Percentiles rank a stretch among this genome's conserved stretches.
phyloP scores from a whole-genome alignment of 106 monocot species.

The Platanthera guangdongensis region DNA sequence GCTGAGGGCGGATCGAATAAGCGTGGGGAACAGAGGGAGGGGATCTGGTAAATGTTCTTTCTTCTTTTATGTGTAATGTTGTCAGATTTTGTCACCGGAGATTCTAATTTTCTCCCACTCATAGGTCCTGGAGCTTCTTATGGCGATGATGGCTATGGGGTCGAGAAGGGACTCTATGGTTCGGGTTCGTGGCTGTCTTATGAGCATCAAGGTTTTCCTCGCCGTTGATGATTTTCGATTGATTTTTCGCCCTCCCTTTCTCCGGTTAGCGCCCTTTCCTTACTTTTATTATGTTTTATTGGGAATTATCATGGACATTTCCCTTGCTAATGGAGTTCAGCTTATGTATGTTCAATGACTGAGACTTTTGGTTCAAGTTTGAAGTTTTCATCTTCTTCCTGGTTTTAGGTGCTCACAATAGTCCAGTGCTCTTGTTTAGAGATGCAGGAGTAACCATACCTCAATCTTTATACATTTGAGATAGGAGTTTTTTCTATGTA shows the following conservation, averaged over 20 bases:
- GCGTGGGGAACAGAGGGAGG: slow-evolving; percentile 21
- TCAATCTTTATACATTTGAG: too few species aligned
- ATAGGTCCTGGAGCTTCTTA: background rate
- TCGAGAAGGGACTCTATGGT: slow-evolving; percentile 22
- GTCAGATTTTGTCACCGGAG: background rate
- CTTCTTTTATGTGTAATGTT: background rate
- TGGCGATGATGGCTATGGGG: slow-evolving; percentile 26
- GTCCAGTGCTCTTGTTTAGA: too few species aligned
- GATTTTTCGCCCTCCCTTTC: background rate
- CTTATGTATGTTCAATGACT: background rate
- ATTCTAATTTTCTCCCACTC: background rate
- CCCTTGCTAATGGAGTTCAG: background rate
- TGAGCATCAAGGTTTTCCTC: slow-evolving; percentile 27
- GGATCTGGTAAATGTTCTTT: slow-evolving; percentile 29
- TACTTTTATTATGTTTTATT: background rate
- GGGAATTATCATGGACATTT: background rate
- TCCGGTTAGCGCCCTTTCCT: background rate
- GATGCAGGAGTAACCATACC: too few species aligned
- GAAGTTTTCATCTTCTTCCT: background rate
- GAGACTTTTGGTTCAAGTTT: background rate
- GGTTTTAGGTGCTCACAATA: background rate
- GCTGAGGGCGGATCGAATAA: slow-evolving; percentile 33
- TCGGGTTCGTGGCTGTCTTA: slow-evolving; percentile 31
- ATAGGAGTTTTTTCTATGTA: background rate
- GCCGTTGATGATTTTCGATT: slow-evolving; percentile 2